Evolutionary conservation across 805 yeast species (phyloP), one percentile per base, ranked within the genome.

Genomic region (Candida manassasensis): DNA sequence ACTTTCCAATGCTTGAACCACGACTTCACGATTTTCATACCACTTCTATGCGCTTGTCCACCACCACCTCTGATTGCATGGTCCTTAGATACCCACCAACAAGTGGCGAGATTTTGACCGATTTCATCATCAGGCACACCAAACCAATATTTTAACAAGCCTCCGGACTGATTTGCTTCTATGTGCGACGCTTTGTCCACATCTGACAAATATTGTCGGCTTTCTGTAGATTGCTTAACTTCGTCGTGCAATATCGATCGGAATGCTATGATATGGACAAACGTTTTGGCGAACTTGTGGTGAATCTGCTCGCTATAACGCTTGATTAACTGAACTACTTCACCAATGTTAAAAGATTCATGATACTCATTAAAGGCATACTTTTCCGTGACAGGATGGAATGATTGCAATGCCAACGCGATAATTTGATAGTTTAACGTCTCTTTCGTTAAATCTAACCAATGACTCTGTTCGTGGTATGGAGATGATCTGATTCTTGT

Each of bases 41-140:
- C 64, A 21, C 49, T 40, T 21, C 62, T 41, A 39, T 63, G 69
- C 4, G 53, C 50, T 19, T 40, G 22, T 2, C 66, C 66, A 1
- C 57, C 54, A 2, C 68, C 68, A 2, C 69, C 69, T 3, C 21
- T 19, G 32, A 42, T 45, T 2, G 69, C 68, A 26, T 59, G 56
- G 8, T 39, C 39, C 17, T 40, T 46, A 31, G 40, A 38, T 15
- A 47, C 42, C 69, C 69, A 63, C 55, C 63, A 52, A 38, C 69
- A 63, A 3, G 69, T 63, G 2, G 69, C 69, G 28, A 63, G 44
- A 38, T 63, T 63, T 35, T 53, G 48, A 1, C 61, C 68, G 6
- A 40, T 35, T 10, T 29, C 43, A 17, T 48, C 50, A 37, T 63
- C 56, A 2, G 69, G 68, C 4, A 50, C 43, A 0, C 69, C 69